Evolutionary conservation across 2,329 filamentous ascomycete genomes (phyloP).

Genomic region (Penicillium sp.): DNA sequence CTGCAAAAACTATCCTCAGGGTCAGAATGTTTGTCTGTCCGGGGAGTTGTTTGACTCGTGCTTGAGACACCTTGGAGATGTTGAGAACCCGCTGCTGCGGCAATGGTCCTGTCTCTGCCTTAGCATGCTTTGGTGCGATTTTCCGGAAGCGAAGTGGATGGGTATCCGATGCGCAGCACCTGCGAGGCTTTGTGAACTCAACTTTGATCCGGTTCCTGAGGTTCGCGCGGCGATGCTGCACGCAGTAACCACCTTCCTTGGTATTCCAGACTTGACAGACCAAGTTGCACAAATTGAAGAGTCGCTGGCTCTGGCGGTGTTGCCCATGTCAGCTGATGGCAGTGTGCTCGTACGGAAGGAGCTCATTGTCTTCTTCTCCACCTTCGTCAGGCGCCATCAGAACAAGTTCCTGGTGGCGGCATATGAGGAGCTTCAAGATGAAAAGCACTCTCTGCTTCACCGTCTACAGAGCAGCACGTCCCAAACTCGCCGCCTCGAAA

Average conservation of each 20-base stretch:
- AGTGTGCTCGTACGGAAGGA: conserved; percentile 93
- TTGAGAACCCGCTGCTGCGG: conserved; percentile 79
- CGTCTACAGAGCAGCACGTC: conserved; percentile 43
- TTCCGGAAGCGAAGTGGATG: conserved; percentile 89
- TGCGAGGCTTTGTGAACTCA: conserved; percentile 71
- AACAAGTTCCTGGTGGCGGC: conserved; percentile 88
- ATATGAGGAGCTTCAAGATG: conserved; percentile 83
- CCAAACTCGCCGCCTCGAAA: conserved; percentile 17
- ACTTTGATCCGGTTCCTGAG: conserved; percentile 82
- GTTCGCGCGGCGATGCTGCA: conserved; percentile 91
- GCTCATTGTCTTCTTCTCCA: conserved; percentile 86
- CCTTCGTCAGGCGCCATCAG: conserved; percentile 84
- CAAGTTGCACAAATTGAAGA: conserved; percentile 90
- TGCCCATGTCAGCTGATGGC: conserved; percentile 89
- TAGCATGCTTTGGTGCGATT: conserved; percentile 88
- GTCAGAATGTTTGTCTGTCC: conserved; percentile 85
- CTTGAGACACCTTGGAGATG: conserved; percentile 74
- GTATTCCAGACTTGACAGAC: conserved; percentile 86
- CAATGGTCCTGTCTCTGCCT: conserved; percentile 97
- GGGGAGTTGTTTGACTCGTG: conserved; percentile 88
- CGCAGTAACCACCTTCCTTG: conserved; percentile 87
- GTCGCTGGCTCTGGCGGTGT: conserved; percentile 77
- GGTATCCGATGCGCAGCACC: conserved; percentile 88
- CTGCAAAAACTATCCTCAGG: conserved; percentile 89
- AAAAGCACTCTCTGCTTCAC: conserved; percentile 63